These are phyloP conservation scores for Salinomyces thailandicus DNA, from an alignment of 2,329 filamentous ascomycete genomes.

Conservation along the genomic window DNA sequence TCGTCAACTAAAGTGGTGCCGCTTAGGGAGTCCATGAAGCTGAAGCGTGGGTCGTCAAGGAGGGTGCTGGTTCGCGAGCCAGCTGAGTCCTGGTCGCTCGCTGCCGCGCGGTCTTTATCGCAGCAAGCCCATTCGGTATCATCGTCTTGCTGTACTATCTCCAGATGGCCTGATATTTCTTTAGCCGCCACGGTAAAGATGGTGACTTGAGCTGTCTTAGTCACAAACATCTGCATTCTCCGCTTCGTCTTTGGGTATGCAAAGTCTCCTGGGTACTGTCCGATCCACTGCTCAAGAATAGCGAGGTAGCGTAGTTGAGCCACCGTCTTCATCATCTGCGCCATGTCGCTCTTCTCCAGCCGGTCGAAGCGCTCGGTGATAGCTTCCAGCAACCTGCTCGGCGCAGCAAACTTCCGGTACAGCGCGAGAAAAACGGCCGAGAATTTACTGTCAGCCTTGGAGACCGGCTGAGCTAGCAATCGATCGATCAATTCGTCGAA, in stretches of 20 bases:
- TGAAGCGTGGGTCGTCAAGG: conserved; percentile 24
- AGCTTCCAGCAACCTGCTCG: conserved; percentile 63
- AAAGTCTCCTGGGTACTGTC: conserved; percentile 85
- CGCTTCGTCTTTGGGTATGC: conserved; percentile 63
- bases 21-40: conserved; percentile 20
- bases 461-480: conserved; percentile 70
- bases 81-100: conserved; percentile 29
- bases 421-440: conserved; percentile 79
- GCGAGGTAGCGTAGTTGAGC: conserved; percentile 75
- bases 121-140: conserved; percentile 86
- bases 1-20: conserved; percentile 21
- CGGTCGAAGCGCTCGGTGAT: conserved; percentile 68
- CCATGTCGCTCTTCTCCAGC: conserved; percentile 49
- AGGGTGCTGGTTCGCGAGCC: conserved; percentile 24
- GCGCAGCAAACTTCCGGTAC: conserved; percentile 86
- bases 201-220: conserved; percentile 61
- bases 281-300: conserved; percentile 80
- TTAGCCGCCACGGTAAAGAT: conserved; percentile 77
- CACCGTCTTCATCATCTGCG: conserved; percentile 65
- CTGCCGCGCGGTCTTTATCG: conserved; percentile 47
- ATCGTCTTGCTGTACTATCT: conserved; percentile 71
- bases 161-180: conserved; percentile 72
- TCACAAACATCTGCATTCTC: conserved; percentile 64
- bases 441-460: conserved; percentile 82
- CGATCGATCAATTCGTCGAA: conserved; percentile 60